phyloP scores from a whole-genome alignment of 2,329 filamentous ascomycete species.

The Colletotrichum musae region DNA sequence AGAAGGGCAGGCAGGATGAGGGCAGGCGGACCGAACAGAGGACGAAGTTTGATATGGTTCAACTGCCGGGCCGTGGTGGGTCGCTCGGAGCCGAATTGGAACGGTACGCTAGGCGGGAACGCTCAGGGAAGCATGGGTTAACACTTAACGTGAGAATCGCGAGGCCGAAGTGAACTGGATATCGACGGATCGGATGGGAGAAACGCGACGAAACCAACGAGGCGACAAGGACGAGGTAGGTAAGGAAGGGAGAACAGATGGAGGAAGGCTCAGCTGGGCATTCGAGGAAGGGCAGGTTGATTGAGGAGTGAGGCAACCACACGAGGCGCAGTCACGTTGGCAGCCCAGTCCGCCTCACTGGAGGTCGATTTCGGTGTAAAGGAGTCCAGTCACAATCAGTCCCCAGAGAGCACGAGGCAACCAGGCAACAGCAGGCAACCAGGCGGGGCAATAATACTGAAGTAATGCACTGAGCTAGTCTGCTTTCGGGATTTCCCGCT shows the following conservation, averaged over 20 bases:
- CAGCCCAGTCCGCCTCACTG: slow-evolving; percentile 4
- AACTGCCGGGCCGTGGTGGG: slow-evolving; percentile 36
- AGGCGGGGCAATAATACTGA: not conserved
- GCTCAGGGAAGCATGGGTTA: slow-evolving; percentile 20
- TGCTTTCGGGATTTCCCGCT: too few species aligned
- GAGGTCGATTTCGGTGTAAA: not conserved
- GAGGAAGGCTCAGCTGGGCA: not conserved
- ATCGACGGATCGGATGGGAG: slow-evolving; percentile 27
- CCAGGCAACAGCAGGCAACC: not conserved
- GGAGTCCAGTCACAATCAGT: not conserved
- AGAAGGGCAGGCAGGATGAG: too few species aligned
- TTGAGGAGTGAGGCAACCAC: slow-evolving; percentile 8
- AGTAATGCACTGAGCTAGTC: too few species aligned
- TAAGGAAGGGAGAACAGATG: not conserved
- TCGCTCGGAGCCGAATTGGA: slow-evolving; percentile 30
- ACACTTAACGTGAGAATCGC: slow-evolving; percentile 11
- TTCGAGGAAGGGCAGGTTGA: not conserved
- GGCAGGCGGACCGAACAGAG: not conserved
- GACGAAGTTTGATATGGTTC: slow-evolving; percentile 1
- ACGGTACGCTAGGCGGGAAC: slow-evolving; percentile 9
- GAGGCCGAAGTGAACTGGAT: slow-evolving; percentile 1
- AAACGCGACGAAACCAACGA: slow-evolving; percentile 15
- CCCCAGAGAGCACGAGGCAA: not conserved
- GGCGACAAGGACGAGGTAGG: slow-evolving; percentile 25
- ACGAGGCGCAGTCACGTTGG: slow-evolving; percentile 11